Percentiles rank a stretch among this genome's conserved stretches.
phyloP scores from a whole-genome alignment of 2,329 filamentous ascomycete species.

The Alternaria sp. region DNA sequence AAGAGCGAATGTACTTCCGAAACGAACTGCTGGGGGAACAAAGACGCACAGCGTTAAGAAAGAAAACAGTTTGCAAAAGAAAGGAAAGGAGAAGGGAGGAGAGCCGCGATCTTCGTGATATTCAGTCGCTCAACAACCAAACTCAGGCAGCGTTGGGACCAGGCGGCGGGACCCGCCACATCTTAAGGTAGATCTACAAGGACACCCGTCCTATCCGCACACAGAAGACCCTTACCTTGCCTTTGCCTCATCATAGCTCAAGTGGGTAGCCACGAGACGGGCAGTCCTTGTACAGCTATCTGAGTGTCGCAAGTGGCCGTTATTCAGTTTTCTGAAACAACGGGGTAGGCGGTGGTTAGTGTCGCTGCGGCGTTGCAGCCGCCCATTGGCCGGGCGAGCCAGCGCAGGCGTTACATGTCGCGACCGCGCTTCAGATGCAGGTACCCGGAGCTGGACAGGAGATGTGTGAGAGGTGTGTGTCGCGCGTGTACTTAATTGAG shows the following conservation, averaged over 20 bases:
- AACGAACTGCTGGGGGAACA: conserved; percentile 21
- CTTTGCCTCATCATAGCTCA: not conserved
- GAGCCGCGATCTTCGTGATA: conserved; percentile 30
- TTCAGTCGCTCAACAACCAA: conserved; percentile 36
- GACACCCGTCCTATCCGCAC: conserved; percentile 7
- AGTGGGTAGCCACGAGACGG: conserved; percentile 4
- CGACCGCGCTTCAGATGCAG: conserved; percentile 30
- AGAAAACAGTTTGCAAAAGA: conserved; percentile 21
- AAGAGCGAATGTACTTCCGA: conserved; percentile 20
- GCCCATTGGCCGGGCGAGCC: conserved; percentile 16
- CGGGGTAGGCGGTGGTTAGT: conserved; percentile 14
- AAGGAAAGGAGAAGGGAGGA: conserved; percentile 2
- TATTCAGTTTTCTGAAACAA: conserved; percentile 29
- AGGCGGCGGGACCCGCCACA: conserved; percentile 12
- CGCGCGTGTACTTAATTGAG: conserved; percentile 8
- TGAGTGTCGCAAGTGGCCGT: conserved; percentile 24
- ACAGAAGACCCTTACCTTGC: not conserved
- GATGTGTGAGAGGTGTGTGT: conserved; percentile 12
- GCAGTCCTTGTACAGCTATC: conserved; percentile 17
- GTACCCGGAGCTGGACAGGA: conserved; percentile 19
- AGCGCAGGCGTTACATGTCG: conserved; percentile 19
- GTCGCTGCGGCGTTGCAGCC: conserved; percentile 6
- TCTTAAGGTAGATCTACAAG: conserved; percentile 34
- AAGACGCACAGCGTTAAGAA: conserved; percentile 37
- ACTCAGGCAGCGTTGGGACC: conserved; percentile 6